Percentiles rank a stretch among this genome's conserved stretches.
These are phyloP conservation scores for Solanum sejunctum DNA, from an alignment of 257 asterid genomes.

Conservation along the genomic window DNA sequence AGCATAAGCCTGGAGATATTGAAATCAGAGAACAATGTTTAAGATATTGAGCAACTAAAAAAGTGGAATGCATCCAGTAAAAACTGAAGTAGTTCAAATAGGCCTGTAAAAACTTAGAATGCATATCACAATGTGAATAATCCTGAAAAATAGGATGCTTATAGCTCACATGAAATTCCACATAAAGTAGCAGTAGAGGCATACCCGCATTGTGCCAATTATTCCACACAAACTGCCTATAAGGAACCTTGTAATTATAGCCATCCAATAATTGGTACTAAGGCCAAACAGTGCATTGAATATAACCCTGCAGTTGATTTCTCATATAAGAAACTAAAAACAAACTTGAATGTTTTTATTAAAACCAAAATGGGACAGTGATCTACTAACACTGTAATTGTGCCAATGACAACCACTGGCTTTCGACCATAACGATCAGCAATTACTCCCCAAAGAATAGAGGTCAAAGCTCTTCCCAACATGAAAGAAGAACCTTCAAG, in stretches of 20 bases:
- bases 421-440: constrained; percentile 71
- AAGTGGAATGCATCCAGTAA: neutral
- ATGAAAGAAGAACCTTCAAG: constrained; percentile 50
- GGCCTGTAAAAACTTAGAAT: neutral
- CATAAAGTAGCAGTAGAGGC: neutral
- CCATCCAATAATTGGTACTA: constrained; percentile 71
- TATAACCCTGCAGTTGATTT: constrained; percentile 36
- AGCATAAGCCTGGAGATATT: constrained; percentile 64
- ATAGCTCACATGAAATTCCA: neutral
- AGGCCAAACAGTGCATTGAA: constrained; percentile 81
- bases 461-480: constrained; percentile 72
- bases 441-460: constrained; percentile 54
- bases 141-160: neutral
- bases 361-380: neutral
- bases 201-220: constrained; percentile 71
- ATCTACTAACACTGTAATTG: constrained; percentile 36
- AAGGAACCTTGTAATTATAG: constrained; percentile 57
- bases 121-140: neutral
- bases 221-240: constrained; percentile 71
- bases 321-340: neutral
- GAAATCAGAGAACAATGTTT: neutral
- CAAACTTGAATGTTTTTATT: neutral
- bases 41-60: neutral
- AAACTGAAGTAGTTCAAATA: neutral
- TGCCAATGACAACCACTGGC: constrained; percentile 55